Percentiles rank a stretch among this genome's conserved stretches.
Conservation (phyloP, 2,329 filamentous ascomycete species). For the Cadophora gregata region DNA sequence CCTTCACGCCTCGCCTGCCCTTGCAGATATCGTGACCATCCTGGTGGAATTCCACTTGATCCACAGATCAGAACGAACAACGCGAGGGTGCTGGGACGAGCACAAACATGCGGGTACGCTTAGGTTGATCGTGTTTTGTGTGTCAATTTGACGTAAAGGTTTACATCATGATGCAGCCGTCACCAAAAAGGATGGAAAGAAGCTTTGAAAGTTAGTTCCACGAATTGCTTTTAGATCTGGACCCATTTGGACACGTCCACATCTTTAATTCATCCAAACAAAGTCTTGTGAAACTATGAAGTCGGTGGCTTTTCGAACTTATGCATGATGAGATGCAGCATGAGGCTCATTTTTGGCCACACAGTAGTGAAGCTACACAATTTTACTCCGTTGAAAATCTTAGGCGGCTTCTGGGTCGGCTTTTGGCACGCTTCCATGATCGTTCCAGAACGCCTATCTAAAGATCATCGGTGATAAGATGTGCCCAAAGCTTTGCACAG, state of each 20-base stretch:
- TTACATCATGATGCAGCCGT: neutral
- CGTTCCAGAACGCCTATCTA: conserved; percentile 27
- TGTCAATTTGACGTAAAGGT: neutral
- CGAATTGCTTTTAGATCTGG: neutral
- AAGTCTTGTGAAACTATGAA: conserved; percentile 24
- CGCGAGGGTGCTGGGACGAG: too few relatives aligned
- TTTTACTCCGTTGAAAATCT: neutral
- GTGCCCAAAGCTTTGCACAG: conserved; percentile 32
- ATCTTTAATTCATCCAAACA: neutral
- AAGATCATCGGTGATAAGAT: conserved; percentile 23
- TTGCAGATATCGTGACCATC: conserved; percentile 4
- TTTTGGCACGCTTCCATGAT: conserved; percentile 17
- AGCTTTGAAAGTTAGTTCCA: neutral
- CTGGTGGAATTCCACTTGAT: conserved; percentile 1
- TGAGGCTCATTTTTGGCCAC: conserved; percentile 4
- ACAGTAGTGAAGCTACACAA: neutral
- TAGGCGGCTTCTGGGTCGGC: neutral
- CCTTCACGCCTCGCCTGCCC: neutral
- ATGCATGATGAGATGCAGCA: neutral
- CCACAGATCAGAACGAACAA: neutral
- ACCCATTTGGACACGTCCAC: neutral
- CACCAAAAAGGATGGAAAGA: neutral
- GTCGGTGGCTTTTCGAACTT: conserved; percentile 24
- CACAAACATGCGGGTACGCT: neutral
- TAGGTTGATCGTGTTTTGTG: neutral